Evolutionary conservation across 768 basidiomycete species (phyloP).

Genomic region (Termitomyces sp.): DNA sequence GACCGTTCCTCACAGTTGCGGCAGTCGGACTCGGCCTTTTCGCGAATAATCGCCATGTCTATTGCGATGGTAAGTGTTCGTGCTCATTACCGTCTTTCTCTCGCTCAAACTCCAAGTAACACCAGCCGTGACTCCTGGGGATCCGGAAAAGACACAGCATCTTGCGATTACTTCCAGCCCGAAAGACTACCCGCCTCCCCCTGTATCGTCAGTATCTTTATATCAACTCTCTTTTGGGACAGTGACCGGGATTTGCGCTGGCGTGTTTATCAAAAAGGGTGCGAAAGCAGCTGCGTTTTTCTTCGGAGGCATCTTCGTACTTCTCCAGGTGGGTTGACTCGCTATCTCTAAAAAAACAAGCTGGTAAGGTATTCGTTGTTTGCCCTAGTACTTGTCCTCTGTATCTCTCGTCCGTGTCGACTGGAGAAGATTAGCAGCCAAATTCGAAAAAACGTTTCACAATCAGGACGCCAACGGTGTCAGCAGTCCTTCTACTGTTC

Average conservation of each 20-base stretch:
- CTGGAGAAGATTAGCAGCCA: conserved; percentile 60
- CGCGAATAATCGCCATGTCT: conserved; percentile 26
- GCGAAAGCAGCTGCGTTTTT: conserved; percentile 75
- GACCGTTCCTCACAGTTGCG: conserved; percentile 23
- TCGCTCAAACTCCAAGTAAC: background rate
- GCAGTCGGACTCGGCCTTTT: conserved; percentile 42
- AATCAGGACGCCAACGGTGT: conserved; percentile 50
- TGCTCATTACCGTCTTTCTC: background rate
- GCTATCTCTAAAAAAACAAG: background rate
- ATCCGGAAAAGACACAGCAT: background rate
- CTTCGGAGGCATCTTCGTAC: conserved; percentile 85
- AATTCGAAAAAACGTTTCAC: conserved; percentile 73
- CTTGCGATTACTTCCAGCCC: background rate
- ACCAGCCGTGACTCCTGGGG: conserved; percentile 4
- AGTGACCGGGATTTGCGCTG: conserved; percentile 82
- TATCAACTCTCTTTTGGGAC: conserved; percentile 89
- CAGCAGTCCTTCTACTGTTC: conserved; percentile 56
- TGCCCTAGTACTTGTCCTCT: conserved; percentile 70
- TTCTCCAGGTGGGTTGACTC: conserved; percentile 67
- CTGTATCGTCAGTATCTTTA: conserved; percentile 67
- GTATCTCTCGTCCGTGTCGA: conserved; percentile 69
- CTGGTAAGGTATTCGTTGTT: background rate
- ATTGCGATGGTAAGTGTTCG: conserved; percentile 44
- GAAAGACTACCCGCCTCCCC: conserved; percentile 42
- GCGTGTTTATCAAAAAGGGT: conserved; percentile 96